Percentiles rank a stretch among this genome's conserved stretches.
phyloP scores from a whole-genome alignment of 2,329 filamentous ascomycete species.

The Fusarium phyllophilum region DNA sequence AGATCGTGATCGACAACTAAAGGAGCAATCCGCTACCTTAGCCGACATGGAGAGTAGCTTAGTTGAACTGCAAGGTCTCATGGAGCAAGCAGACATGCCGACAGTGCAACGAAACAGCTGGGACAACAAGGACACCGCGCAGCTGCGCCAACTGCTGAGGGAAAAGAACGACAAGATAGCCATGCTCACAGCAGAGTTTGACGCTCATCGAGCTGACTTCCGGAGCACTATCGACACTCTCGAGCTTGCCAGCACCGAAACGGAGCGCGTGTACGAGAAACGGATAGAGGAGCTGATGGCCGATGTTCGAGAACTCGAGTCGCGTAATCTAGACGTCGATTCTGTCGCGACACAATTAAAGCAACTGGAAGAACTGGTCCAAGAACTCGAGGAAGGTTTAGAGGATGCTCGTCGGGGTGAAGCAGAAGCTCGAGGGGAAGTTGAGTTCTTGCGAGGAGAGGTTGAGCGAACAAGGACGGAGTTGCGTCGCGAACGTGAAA shows the following conservation, averaged over 20 bases:
- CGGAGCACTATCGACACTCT: constrained; percentile 96
- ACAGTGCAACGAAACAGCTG: constrained; percentile 58
- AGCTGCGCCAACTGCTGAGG: constrained; percentile 82
- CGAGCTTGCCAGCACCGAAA: constrained; percentile 94
- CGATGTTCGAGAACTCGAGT: constrained; percentile 84
- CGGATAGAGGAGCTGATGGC: constrained; percentile 86
- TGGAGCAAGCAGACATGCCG: constrained; percentile 65
- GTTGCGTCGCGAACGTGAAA: constrained; percentile 87
- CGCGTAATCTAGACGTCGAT: constrained; percentile 88
- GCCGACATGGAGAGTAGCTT: constrained; percentile 91
- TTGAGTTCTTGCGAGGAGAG: constrained; percentile 93
- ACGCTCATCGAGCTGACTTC: constrained; percentile 94
- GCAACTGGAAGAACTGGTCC: constrained; percentile 94
- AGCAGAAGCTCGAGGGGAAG: constrained; percentile 93
- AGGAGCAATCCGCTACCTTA: constrained; percentile 83
- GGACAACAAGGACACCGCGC: constrained; percentile 77
- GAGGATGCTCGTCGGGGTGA: constrained; percentile 95
- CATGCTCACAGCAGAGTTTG: constrained; percentile 92
- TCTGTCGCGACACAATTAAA: constrained; percentile 91
- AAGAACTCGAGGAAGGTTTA: constrained; percentile 94
- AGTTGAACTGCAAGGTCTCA: constrained; percentile 77
- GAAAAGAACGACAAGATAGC: constrained; percentile 98
- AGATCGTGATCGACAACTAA: constrained; percentile 87
- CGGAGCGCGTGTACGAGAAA: constrained; percentile 94
- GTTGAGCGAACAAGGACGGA: constrained; percentile 92